A percentile compares a stretch with the other conserved stretches of the same genome.
phyloP scores from a whole-genome alignment of 352 stramenopile species.

The Phytophthora syringae region DNA sequence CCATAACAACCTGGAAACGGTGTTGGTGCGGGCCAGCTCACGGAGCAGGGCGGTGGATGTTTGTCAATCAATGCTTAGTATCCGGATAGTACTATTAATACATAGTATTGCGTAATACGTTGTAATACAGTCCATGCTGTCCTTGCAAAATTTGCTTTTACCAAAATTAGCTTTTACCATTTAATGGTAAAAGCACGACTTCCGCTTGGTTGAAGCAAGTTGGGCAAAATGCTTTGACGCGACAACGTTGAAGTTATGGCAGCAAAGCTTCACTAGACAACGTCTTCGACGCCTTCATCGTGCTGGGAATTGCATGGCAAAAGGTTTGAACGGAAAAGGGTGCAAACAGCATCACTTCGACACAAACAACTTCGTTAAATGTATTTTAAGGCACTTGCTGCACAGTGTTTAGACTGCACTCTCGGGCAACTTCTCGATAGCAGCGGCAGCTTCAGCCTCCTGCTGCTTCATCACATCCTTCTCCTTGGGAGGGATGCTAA shows the following conservation, averaged over 20 bases:
- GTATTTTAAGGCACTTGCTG: neutral
- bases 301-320: slow-evolving; percentile 3
- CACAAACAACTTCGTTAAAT: too few relatives aligned
- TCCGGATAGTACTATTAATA: too few relatives aligned
- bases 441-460: slow-evolving; percentile 10
- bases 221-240: slow-evolving; percentile 30
- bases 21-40: neutral
- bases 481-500: slow-evolving; percentile 67
- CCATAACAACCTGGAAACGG: too few relatives aligned
- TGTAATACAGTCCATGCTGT: too few relatives aligned
- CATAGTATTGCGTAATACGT: too few relatives aligned
- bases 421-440: slow-evolving; percentile 18
- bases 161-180: too few relatives aligned
- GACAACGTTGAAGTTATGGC: slow-evolving; percentile 30
- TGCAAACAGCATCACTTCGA: too few relatives aligned
- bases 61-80: too few relatives aligned
- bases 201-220: too few relatives aligned
- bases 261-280: slow-evolving; percentile 15
- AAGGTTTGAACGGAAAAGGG: neutral
- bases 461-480: slow-evolving; percentile 35
- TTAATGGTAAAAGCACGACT: too few relatives aligned
- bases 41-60: too few relatives aligned
- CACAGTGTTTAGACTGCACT: slow-evolving; percentile 16
- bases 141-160: too few relatives aligned
- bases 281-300: slow-evolving; percentile 8